phyloP scores from a whole-genome alignment of 179 eudicot species.

The Beta macrorhiza region DNA sequence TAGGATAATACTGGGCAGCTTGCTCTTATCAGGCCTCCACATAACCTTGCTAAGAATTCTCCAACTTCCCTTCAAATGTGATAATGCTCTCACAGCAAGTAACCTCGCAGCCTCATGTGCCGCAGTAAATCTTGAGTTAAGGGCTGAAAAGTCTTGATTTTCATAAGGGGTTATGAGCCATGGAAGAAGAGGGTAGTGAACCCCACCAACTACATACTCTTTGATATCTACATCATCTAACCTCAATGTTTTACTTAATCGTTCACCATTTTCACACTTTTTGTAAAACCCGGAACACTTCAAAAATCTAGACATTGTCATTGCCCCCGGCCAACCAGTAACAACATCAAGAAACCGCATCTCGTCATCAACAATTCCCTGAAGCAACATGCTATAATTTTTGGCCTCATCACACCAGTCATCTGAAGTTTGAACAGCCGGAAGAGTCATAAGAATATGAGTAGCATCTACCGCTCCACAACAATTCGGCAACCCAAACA shows the following conservation, averaged over 20 bases:
- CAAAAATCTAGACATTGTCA: slow-evolving; percentile 60
- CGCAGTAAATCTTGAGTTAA: slow-evolving; percentile 35
- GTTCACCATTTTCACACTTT: slow-evolving; percentile 65
- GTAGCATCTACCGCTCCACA: slow-evolving; percentile 91
- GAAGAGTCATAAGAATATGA: slow-evolving; percentile 86
- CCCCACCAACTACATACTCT: slow-evolving; percentile 79
- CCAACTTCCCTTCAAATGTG: slow-evolving; percentile 82
- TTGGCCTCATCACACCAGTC: slow-evolving; percentile 86
- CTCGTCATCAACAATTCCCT: slow-evolving; percentile 78
- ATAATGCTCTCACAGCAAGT: slow-evolving; percentile 64
- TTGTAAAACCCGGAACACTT: slow-evolving; percentile 77
- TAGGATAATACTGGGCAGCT: slow-evolving; percentile 83
- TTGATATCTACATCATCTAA: slow-evolving; percentile 45
- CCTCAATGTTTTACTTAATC: slow-evolving; percentile 49
- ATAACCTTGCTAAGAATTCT: slow-evolving; percentile 89
- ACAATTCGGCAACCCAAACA: slow-evolving; percentile 78
- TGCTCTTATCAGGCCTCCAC: slow-evolving; percentile 98
- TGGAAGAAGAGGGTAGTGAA: slow-evolving; percentile 76
- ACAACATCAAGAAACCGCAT: slow-evolving; percentile 86
- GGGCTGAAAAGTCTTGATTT: slow-evolving; percentile 27
- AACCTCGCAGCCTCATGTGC: slow-evolving; percentile 64
- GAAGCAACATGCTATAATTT: slow-evolving; percentile 85
- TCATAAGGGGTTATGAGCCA: slow-evolving; percentile 79
- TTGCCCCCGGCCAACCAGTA: slow-evolving; percentile 96
- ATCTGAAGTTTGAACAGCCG: slow-evolving; percentile 86